Conservation (phyloP, 2,329 filamentous ascomycete genomes). For the Botryotinia globosa region DNA sequence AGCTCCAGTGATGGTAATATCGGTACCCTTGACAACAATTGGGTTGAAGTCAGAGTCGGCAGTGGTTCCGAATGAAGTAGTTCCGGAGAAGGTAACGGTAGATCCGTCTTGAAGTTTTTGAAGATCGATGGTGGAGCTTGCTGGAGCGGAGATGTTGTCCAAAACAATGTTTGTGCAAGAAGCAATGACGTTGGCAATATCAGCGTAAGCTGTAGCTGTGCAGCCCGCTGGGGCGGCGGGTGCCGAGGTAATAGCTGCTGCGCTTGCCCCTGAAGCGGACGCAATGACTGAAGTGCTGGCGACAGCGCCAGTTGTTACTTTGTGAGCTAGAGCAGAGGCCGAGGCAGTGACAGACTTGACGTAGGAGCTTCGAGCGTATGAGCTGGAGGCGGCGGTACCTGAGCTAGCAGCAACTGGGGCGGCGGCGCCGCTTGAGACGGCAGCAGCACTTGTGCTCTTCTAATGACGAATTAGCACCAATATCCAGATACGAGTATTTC, state of each 20-base stretch:
- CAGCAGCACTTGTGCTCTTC: not conserved
- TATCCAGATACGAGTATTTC: not conserved
- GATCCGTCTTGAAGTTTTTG: constrained; percentile 43
- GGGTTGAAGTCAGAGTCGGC: constrained; percentile 61
- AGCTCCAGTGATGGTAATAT: constrained; percentile 31
- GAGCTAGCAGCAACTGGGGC: not conserved
- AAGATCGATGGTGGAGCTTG: constrained; percentile 42
- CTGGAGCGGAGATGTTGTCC: constrained; percentile 42
- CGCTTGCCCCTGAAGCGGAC: not conserved
- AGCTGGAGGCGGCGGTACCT: not conserved
- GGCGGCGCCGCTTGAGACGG: not conserved
- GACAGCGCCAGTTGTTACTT: not conserved
- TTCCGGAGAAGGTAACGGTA: constrained; percentile 59
- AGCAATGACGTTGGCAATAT: constrained; percentile 41
- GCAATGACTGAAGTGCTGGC: not conserved
- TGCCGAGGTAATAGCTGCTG: not conserved
- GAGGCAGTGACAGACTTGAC: not conserved
- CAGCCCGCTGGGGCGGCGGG: constrained; percentile 38
- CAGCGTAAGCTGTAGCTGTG: constrained; percentile 51
- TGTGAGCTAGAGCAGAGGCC: not conserved
- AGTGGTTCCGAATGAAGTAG: constrained; percentile 63
- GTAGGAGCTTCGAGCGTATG: not conserved
- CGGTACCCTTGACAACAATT: constrained; percentile 42
- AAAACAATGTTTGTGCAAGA: constrained; percentile 45
- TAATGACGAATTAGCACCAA: not conserved